Conservation (phyloP, 371 early-diverging fungal species). For the Globomyces sp. region DNA sequence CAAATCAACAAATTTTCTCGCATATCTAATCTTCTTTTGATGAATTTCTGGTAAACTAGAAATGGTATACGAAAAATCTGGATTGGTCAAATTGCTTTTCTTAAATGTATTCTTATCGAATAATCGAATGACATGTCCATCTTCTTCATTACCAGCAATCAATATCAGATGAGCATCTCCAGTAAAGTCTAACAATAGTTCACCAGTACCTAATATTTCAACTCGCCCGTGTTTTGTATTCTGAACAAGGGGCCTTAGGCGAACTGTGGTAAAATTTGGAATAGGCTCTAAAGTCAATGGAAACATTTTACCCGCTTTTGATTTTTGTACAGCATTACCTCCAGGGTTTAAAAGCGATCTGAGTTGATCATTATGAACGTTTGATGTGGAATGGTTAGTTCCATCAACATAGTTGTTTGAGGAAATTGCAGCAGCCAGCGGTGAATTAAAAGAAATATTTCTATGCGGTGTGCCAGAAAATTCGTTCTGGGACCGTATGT, state of each 20-base stretch:
- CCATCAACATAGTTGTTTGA: too few species aligned
- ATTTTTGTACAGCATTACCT: background rate
- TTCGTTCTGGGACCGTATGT: too few species aligned
- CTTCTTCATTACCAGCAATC: slow-evolving; percentile 38
- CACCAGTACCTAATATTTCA: slow-evolving; percentile 35
- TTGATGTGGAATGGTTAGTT: too few species aligned
- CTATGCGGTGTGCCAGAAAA: too few species aligned
- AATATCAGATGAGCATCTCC: slow-evolving; percentile 36
- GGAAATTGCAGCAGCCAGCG: too few species aligned
- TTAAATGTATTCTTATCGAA: too few species aligned
- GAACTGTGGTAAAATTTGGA: slow-evolving; percentile 36
- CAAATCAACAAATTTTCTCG: slow-evolving; percentile 44
- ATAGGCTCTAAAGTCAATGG: background rate
- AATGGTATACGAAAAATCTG: slow-evolving; percentile 24
- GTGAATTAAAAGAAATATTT: too few species aligned
- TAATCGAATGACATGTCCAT: too few species aligned
- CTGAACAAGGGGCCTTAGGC: slow-evolving; percentile 53
- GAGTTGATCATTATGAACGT: too few species aligned
- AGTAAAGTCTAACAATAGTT: slow-evolving; percentile 44
- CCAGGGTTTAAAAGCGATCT: too few species aligned
- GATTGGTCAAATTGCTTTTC: too few species aligned
- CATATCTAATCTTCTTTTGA: slow-evolving; percentile 40
- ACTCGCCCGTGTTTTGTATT: slow-evolving; percentile 50
- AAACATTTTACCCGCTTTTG: slow-evolving; percentile 1
- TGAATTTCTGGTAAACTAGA: background rate